Conservation (phyloP, 225 moss, liverwort and hornwort genomes). For the Bryoerythrophyllum caledonicum region DNA sequence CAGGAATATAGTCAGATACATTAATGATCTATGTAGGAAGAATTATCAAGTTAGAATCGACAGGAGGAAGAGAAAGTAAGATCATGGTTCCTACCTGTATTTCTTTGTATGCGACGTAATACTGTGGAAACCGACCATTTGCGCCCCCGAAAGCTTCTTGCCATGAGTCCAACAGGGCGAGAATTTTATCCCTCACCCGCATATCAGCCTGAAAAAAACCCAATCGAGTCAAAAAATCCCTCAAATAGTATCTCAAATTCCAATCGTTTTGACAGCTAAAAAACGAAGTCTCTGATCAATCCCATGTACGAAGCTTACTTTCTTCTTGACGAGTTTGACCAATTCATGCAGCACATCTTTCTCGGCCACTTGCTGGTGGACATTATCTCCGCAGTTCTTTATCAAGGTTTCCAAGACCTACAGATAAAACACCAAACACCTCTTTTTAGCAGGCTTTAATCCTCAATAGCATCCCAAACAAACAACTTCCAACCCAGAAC, state of each 20-base stretch:
- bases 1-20: background rate
- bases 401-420: conserved; percentile 83
- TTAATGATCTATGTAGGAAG: background rate
- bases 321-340: conserved; percentile 80
- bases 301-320: conserved; percentile 35
- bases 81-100: conserved; percentile 42
- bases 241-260: background rate
- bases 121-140: conserved; percentile 72
- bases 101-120: conserved; percentile 74
- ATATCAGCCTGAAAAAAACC: conserved; percentile 68
- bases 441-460: conserved; percentile 1
- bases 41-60: background rate
- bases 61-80: background rate
- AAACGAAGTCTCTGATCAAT: background rate
- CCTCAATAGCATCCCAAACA: background rate
- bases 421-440: background rate
- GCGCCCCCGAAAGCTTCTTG: conserved; percentile 85
- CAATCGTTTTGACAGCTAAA: conserved; percentile 1
- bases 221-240: conserved; percentile 2
- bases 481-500: background rate
- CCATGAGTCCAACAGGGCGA: conserved; percentile 75
- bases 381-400: conserved; percentile 76
- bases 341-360: conserved; percentile 80
- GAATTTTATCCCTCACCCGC: conserved; percentile 80
- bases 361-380: conserved; percentile 88